Evolutionary conservation across 1,284 basidiomycete genomes (phyloP).

Genomic region (Cryptococcus sp.): DNA sequence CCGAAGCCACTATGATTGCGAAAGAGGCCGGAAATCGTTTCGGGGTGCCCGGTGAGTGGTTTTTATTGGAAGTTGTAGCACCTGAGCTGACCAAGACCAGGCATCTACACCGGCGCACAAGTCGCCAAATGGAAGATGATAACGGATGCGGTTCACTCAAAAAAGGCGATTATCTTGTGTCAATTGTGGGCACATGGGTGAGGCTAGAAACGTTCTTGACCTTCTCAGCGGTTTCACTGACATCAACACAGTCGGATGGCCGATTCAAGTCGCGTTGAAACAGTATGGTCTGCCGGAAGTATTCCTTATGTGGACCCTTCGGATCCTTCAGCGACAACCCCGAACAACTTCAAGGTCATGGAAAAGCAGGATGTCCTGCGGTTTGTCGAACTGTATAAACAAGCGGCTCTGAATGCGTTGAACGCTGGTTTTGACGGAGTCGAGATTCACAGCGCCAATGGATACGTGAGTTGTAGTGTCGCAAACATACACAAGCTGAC

Average conservation of each 20-base stretch:
- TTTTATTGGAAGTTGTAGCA: neutral
- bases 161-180: conserved; percentile 55
- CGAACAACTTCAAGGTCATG: conserved; percentile 31
- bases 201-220: conserved; percentile 1
- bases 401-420: conserved; percentile 60
- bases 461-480: conserved; percentile 32
- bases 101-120: conserved; percentile 31
- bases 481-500: conserved; percentile 12
- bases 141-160: conserved; percentile 55
- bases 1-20: conserved; percentile 39
- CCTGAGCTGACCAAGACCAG: conserved; percentile 17
- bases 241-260: no score
- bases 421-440: conserved; percentile 68
- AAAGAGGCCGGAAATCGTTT: conserved; percentile 22
- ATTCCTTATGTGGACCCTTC: neutral
- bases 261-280: no score
- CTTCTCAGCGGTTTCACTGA: neutral
- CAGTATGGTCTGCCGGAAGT: no score
- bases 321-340: conserved; percentile 25
- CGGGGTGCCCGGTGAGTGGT: conserved; percentile 15
- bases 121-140: conserved; percentile 46
- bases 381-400: conserved; percentile 57
- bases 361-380: conserved; percentile 44
- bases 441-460: conserved; percentile 61
- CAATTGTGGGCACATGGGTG: conserved; percentile 60